Evolutionary conservation across 2,329 filamentous ascomycete genomes (phyloP).

Genomic region (Fusarium lateritium): DNA sequence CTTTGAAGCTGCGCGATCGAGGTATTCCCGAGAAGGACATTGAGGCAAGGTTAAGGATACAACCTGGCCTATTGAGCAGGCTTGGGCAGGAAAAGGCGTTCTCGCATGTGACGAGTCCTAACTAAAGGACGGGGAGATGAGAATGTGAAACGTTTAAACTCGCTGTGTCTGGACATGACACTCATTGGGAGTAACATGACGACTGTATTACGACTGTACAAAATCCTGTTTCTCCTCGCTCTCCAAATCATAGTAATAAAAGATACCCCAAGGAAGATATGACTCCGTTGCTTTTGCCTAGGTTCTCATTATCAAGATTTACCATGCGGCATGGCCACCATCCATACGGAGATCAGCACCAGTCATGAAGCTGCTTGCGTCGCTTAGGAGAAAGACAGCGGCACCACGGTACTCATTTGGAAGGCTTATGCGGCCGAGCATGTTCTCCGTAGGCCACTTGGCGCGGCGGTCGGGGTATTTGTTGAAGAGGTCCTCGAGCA

Average conservation of each 20-base stretch:
- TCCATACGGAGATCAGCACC: conserved; percentile 80
- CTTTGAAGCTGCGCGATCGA: conserved; percentile 60
- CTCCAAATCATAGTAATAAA: conserved; percentile 24
- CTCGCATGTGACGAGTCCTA: conserved; percentile 53
- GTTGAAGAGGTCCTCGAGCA: conserved; percentile 86
- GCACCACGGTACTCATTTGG: conserved; percentile 81
- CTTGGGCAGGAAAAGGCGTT: conserved; percentile 61
- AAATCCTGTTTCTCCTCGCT: conserved; percentile 34
- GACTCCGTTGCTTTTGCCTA: conserved; percentile 1
- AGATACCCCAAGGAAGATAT: conserved; percentile 34
- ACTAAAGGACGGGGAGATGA: conserved; percentile 23
- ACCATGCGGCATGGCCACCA: conserved; percentile 77
- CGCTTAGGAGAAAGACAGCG: conserved; percentile 80
- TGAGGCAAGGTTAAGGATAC: conserved; percentile 63
- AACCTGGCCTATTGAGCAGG: conserved; percentile 60
- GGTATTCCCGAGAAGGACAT: conserved; percentile 60
- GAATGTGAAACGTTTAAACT: neutral
- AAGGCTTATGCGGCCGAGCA: conserved; percentile 79
- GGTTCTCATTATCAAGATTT: conserved; percentile 32
- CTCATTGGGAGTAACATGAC: conserved; percentile 11
- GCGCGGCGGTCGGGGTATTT: conserved; percentile 77
- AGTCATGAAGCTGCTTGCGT: conserved; percentile 82
- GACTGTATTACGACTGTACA: conserved; percentile 35
- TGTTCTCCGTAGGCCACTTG: conserved; percentile 87
- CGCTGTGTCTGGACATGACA: conserved; percentile 13